These are phyloP conservation scores for Neurospora sp. DNA, from an alignment of 495 filamentous ascomycete genomes.

Conservation along the genomic window DNA sequence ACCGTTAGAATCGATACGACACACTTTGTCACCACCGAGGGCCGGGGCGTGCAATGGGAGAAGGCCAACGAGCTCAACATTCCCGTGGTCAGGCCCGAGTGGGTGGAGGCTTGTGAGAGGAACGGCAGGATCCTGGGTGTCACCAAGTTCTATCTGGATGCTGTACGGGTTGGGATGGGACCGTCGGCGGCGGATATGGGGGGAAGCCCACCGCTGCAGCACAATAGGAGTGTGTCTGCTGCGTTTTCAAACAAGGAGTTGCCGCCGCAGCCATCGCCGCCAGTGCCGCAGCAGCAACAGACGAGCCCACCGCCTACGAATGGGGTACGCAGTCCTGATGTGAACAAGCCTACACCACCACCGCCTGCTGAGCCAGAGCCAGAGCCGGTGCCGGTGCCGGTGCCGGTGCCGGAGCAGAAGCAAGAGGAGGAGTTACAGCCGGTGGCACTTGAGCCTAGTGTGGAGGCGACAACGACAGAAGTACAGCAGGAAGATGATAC, in stretches of 20 bases:
- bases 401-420: background rate
- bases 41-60: constrained; percentile 82
- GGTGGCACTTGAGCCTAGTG: constrained; percentile 8
- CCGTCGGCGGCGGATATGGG: constrained; percentile 5
- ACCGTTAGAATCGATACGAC: constrained; percentile 93
- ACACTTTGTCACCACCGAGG: constrained; percentile 97
- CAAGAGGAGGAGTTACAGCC: background rate
- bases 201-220: constrained; percentile 17
- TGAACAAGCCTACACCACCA: background rate
- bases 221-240: constrained; percentile 9
- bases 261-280: constrained; percentile 20
- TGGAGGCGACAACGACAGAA: constrained; percentile 14
- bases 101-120: constrained; percentile 88
- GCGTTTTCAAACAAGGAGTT: constrained; percentile 26
- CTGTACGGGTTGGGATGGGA: constrained; percentile 32
- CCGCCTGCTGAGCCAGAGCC: constrained; percentile 7
- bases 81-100: constrained; percentile 94
- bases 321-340: background rate
- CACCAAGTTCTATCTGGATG: constrained; percentile 89
- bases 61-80: constrained; percentile 97
- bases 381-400: background rate
- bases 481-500: constrained; percentile 15
- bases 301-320: background rate
- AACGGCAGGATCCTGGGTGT: constrained; percentile 92
- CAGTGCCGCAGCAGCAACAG: constrained; percentile 6